phyloP scores from a whole-genome alignment of 176 grass and related monocot species.

The Neostapfia colusana region DNA sequence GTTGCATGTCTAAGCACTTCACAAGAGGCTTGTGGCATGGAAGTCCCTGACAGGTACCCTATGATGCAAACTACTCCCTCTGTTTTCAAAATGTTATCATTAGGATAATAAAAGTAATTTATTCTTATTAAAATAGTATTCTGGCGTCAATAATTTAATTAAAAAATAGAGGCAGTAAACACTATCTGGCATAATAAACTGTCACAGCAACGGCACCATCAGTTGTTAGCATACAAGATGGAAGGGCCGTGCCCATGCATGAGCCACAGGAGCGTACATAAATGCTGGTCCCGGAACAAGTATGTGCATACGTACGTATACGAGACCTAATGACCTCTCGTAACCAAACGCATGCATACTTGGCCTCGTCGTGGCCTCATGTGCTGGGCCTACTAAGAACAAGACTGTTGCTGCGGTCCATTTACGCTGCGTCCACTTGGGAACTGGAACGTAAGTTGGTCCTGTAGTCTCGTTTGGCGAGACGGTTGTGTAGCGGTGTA shows the following conservation, averaged over 20 bases:
- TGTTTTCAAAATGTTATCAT: too few species aligned
- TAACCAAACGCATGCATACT: not conserved
- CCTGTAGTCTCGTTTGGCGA: not conserved
- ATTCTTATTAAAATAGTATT: too few species aligned
- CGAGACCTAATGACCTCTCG: not conserved
- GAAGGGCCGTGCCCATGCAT: not conserved
- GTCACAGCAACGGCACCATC: not conserved
- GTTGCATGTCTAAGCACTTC: not conserved
- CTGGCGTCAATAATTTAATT: too few species aligned
- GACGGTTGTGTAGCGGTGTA: too few species aligned
- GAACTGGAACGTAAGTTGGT: not conserved
- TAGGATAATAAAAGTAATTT: too few species aligned
- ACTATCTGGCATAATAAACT: not conserved
- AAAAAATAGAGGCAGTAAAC: too few species aligned
- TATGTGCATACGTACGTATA: not conserved
- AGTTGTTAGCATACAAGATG: not conserved
- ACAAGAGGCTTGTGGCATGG: not conserved
- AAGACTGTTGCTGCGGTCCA: not conserved
- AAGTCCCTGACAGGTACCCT: not conserved
- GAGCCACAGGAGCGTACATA: not conserved
- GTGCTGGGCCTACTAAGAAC: not conserved
- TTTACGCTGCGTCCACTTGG: not conserved
- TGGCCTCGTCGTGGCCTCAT: constrained; percentile 18
- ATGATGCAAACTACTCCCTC: not conserved
- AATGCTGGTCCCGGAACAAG: not conserved